Percentiles rank a stretch among this genome's conserved stretches.
Conservation (phyloP, 495 filamentous ascomycete genomes). For the Chlorociboria aeruginascens region DNA sequence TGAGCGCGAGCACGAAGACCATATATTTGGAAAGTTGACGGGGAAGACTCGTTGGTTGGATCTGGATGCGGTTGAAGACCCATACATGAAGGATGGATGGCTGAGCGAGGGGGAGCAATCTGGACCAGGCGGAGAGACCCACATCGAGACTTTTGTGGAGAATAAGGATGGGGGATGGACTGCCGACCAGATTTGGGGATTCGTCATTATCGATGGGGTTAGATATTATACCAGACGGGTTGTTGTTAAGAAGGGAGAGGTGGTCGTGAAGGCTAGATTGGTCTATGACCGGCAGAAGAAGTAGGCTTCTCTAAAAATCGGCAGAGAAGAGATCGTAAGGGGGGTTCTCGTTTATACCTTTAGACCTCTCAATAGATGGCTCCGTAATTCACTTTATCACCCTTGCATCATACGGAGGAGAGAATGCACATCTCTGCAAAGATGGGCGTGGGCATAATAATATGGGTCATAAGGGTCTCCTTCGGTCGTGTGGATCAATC, state of each 20-base stretch:
- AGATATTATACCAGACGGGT: slow-evolving; percentile 58
- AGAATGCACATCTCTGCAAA: too few relatives aligned
- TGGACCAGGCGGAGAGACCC: slow-evolving; percentile 35
- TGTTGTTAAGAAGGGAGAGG: slow-evolving; percentile 48
- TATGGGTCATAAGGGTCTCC: too few relatives aligned
- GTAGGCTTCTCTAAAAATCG: background rate
- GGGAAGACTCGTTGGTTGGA: slow-evolving; percentile 47
- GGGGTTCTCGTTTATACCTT: too few relatives aligned
- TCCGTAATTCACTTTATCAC: too few relatives aligned
- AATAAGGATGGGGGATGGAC: slow-evolving; percentile 46
- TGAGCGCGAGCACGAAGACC: slow-evolving; percentile 60
- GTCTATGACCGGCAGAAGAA: slow-evolving; percentile 53
- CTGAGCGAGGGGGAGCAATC: slow-evolving; percentile 33
- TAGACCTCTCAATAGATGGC: too few relatives aligned
- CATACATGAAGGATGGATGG: slow-evolving; percentile 39
- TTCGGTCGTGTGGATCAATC: too few relatives aligned
- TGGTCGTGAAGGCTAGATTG: slow-evolving; percentile 51
- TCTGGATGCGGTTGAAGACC: slow-evolving; percentile 24
- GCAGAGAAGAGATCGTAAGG: too few relatives aligned
- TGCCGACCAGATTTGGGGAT: slow-evolving; percentile 45
- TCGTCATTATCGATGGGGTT: slow-evolving; percentile 37
- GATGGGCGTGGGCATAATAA: too few relatives aligned
- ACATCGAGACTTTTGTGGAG: slow-evolving; percentile 41
- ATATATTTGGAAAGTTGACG: slow-evolving; percentile 64
- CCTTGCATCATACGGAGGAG: too few relatives aligned